Evolutionary conservation across 129 eudicot species (phyloP).

Genomic region (Oenanthe sinensis): DNA sequence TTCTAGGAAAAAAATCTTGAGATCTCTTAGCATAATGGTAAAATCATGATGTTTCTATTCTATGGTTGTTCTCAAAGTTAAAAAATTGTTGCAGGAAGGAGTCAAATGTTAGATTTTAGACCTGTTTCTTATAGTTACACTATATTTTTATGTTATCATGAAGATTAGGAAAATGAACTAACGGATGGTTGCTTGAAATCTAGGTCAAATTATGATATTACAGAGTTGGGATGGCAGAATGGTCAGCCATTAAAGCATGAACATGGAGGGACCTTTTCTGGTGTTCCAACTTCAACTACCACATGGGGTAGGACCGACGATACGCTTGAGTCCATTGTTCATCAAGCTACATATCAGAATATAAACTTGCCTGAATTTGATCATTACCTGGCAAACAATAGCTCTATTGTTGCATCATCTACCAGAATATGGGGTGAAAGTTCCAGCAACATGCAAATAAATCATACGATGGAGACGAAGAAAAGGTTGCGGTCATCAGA

Average conservation of each 20-base stretch:
- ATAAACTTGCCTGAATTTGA: neutral
- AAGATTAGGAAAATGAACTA: neutral
- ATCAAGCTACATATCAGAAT: neutral
- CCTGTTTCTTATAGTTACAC: neutral
- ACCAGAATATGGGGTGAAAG: neutral
- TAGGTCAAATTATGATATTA: constrained; percentile 58
- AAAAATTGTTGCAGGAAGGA: neutral
- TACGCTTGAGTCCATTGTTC: constrained; percentile 77
- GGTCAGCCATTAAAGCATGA: constrained; percentile 78
- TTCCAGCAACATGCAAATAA: neutral
- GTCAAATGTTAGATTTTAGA: neutral
- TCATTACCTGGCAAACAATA: neutral
- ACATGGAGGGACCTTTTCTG: constrained; percentile 20
- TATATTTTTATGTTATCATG: neutral
- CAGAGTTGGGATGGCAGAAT: constrained; percentile 88
- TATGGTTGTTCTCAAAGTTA: neutral
- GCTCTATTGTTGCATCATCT: neutral
- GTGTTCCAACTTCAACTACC: constrained; percentile 19
- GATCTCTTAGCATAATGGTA: too few relatives aligned
- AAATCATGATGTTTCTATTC: too few relatives aligned
- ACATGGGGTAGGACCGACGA: constrained; percentile 36
- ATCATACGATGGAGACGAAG: neutral
- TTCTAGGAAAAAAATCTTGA: neutral
- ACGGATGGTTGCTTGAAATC: neutral
- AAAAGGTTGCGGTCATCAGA: neutral